These are phyloP conservation scores for Pythium grandisporangium DNA, from an alignment of 352 stramenopile species.

Conservation along the genomic window DNA sequence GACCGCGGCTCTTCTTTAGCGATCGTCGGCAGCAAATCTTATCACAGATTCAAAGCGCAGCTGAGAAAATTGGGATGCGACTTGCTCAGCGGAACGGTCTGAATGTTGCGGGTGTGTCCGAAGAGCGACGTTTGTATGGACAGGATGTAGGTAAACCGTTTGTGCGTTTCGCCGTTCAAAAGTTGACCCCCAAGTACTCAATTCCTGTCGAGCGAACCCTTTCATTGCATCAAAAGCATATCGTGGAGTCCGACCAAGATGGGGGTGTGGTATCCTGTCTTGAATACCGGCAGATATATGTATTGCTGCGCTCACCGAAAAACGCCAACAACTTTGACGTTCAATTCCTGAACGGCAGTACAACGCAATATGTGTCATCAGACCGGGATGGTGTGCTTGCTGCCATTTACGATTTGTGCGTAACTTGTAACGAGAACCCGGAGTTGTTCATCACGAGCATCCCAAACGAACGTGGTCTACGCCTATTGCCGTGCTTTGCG, in stretches of 20 bases:
- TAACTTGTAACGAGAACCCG: conserved; percentile 65
- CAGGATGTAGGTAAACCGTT: conserved; percentile 41
- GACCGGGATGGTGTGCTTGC: conserved; percentile 71
- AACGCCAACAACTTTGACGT: conserved; percentile 56
- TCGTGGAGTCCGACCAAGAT: conserved; percentile 54
- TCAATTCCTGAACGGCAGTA: conserved; percentile 57
- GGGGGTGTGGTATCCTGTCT: conserved; percentile 46
- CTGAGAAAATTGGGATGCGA: conserved; percentile 43
- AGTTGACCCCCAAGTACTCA: conserved; percentile 58
- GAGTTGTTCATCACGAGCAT: conserved; percentile 63
- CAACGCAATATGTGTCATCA: conserved; percentile 39
- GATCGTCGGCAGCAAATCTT: conserved; percentile 43
- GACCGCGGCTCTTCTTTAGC: conserved; percentile 65
- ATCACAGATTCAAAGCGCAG: conserved; percentile 40
- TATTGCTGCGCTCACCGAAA: conserved; percentile 41
- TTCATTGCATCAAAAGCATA: conserved; percentile 55
- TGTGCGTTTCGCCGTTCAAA: conserved; percentile 62
- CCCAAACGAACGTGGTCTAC: conserved; percentile 59
- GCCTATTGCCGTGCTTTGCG: conserved; percentile 62
- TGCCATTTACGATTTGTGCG: conserved; percentile 69
- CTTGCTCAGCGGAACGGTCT: conserved; percentile 26
- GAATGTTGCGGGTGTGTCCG: conserved; percentile 30
- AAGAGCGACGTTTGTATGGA: conserved; percentile 34
- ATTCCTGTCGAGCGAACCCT: conserved; percentile 36
- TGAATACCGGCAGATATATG: conserved; percentile 60